phyloP scores from a whole-genome alignment of 768 basidiomycete genomes.

The Leucogyrophana mollusca region DNA sequence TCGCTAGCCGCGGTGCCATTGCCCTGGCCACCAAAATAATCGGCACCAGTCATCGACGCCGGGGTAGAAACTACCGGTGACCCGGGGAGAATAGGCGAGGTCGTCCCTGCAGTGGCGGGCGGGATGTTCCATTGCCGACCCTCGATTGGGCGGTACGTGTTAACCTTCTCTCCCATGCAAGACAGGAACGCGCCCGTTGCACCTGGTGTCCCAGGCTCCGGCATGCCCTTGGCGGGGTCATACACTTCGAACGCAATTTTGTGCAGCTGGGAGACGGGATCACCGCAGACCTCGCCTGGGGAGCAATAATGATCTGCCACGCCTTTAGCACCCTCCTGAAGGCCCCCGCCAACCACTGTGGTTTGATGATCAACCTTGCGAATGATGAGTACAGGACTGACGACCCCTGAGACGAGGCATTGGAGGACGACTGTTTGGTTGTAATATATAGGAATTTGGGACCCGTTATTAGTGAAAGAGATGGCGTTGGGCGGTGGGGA shows the following conservation, averaged over 20 bases:
- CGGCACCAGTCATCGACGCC: conserved; percentile 48
- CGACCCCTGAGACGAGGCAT: conserved; percentile 90
- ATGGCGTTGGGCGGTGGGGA: conserved; percentile 91
- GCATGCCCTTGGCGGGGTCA: conserved; percentile 64
- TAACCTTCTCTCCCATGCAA: conserved; percentile 93
- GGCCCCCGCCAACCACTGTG: conserved; percentile 86
- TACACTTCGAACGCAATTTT: conserved; percentile 94
- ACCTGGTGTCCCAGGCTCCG: conserved; percentile 78
- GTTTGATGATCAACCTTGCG: conserved; percentile 92
- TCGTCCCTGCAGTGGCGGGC: conserved; percentile 37
- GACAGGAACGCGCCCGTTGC: conserved; percentile 80
- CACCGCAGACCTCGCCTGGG: conserved; percentile 86
- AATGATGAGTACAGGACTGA: conserved; percentile 90
- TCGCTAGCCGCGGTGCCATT: conserved; percentile 54
- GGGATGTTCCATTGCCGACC: conserved; percentile 74
- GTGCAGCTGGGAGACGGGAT: conserved; percentile 93
- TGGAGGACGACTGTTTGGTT: conserved; percentile 96
- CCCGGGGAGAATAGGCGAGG: conserved; percentile 60
- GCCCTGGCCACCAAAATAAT: conserved; percentile 60
- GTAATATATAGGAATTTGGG: conserved; percentile 91
- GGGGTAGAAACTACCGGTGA: conserved; percentile 72
- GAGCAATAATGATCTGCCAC: conserved; percentile 81
- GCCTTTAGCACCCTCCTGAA: conserved; percentile 83
- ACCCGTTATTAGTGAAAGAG: conserved; percentile 77
- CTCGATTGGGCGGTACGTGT: conserved; percentile 83